A percentile compares a stretch with the other conserved stretches of the same genome.
Conservation (phyloP, 352 stramenopile genomes). For the Plasmopara muralis region DNA sequence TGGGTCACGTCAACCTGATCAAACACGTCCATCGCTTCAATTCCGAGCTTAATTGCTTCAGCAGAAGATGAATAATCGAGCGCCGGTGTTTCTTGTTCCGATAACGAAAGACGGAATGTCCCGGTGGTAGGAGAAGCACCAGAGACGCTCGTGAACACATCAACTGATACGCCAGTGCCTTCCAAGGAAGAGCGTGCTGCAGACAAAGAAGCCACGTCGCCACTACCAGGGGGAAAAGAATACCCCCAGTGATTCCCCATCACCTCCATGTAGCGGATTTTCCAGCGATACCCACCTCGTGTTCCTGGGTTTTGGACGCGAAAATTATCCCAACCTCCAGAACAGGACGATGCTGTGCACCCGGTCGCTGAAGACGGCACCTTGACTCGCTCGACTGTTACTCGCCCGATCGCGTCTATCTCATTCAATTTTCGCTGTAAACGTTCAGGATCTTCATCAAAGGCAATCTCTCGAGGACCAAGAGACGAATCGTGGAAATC, state of each 20-base stretch:
- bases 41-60: conserved; percentile 55
- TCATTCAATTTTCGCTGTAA: conserved; percentile 92
- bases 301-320: conserved; percentile 69
- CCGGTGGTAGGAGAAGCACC: conserved; percentile 45
- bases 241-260: conserved; percentile 63
- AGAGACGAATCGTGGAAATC: conserved; percentile 83
- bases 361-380: conserved; percentile 74
- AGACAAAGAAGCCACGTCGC: conserved; percentile 37
- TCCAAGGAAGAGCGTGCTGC: not conserved
- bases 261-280: conserved; percentile 62
- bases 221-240: conserved; percentile 68
- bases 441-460: conserved; percentile 79
- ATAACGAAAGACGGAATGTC: conserved; percentile 41
- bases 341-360: conserved; percentile 44
- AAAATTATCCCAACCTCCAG: conserved; percentile 87
- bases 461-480: conserved; percentile 68
- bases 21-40: conserved; percentile 69
- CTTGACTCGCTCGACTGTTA: conserved; percentile 83
- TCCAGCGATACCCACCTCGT: conserved; percentile 71
- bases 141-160: conserved; percentile 41
- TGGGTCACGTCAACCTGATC: conserved; percentile 60
- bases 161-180: conserved; percentile 42
- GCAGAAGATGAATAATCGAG: conserved; percentile 53
- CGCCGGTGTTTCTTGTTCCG: conserved; percentile 30
- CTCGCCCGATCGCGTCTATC: conserved; percentile 89